Evolutionary conservation across 176 grass and related monocot genomes (phyloP).

Genomic region (Secale cereale): DNA sequence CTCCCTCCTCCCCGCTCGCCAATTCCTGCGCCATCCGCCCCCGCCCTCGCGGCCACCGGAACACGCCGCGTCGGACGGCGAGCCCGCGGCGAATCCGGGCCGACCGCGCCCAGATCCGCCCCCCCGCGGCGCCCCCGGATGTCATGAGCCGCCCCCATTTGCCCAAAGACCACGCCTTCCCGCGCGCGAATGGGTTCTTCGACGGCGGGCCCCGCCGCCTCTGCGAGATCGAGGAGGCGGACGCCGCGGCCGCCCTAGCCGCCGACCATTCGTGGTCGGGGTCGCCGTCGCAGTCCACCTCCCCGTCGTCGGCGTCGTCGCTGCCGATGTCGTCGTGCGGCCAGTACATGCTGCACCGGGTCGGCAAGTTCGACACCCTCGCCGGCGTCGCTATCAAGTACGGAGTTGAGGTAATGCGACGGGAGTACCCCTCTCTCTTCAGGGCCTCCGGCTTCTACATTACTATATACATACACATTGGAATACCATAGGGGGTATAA

Average conservation of each 20-base stretch:
- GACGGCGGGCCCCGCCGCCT: conserved; percentile 20
- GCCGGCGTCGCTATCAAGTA: conserved; percentile 97
- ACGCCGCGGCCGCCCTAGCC: conserved; percentile 30
- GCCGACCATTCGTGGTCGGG: conserved; percentile 25
- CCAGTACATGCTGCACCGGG: conserved; percentile 79
- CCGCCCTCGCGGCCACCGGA: not conserved
- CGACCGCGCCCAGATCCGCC: conserved; percentile 29
- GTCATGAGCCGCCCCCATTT: conserved; percentile 66
- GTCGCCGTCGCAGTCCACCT: conserved; percentile 28
- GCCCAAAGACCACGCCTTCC: conserved; percentile 36
- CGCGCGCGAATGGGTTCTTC: conserved; percentile 51
- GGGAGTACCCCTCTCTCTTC: not conserved
- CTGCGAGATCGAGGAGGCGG: conserved; percentile 64
- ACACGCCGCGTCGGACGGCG: not conserved
- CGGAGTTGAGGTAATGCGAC: conserved; percentile 84
- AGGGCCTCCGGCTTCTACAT: conserved; percentile 21
- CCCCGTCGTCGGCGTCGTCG: conserved; percentile 29
- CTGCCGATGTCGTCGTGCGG: conserved; percentile 52
- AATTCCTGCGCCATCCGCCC: conserved; percentile 7
- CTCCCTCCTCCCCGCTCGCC: not conserved
- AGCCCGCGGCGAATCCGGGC: conserved; percentile 29
- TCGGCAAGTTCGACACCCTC: conserved; percentile 91
- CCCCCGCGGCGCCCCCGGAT: conserved; percentile 40
- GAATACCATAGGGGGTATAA: conserved; percentile 26
- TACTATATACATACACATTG: not conserved